phyloP scores from a whole-genome alignment of 495 filamentous ascomycete species.

The Aspergillus sclerotiicarbonarius region DNA sequence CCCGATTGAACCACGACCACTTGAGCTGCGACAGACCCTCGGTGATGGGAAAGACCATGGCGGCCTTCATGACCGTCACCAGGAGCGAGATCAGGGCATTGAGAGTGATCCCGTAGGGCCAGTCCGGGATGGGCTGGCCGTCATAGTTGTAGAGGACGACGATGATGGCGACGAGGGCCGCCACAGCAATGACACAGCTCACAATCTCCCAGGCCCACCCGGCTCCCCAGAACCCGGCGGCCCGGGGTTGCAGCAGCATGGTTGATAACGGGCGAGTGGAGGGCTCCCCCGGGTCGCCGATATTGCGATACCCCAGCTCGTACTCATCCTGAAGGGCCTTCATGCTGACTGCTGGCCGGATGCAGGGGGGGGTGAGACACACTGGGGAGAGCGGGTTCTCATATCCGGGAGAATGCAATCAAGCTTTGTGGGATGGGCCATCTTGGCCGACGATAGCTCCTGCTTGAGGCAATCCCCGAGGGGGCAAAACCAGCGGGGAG shows the following conservation, averaged over 20 bases:
- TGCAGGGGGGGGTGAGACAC: not conserved
- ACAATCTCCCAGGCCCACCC: conserved; percentile 30
- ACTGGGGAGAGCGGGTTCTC: not conserved
- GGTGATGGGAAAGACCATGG: conserved; percentile 38
- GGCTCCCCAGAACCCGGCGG: conserved; percentile 19
- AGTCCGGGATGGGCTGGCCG: conserved; percentile 36
- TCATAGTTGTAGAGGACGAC: conserved; percentile 36
- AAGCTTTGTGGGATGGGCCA: not conserved
- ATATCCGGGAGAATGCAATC: not conserved
- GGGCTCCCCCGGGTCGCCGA: conserved; percentile 13
- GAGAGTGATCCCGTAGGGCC: conserved; percentile 46
- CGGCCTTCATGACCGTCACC: conserved; percentile 40
- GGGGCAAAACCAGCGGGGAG: not conserved
- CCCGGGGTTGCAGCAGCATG: conserved; percentile 18
- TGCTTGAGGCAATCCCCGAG: not conserved
- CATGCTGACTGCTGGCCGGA: conserved; percentile 12
- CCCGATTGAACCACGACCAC: conserved; percentile 46
- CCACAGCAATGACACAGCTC: conserved; percentile 24
- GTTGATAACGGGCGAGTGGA: conserved; percentile 19
- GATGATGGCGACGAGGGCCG: conserved; percentile 28
- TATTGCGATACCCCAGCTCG: conserved; percentile 19
- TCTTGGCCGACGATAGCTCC: not conserved
- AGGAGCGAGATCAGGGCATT: conserved; percentile 48
- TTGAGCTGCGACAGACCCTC: conserved; percentile 47
- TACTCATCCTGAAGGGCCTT: conserved; percentile 19